Base-by-base conservation (phyloP, 768 basidiomycete species). In the Boletellus ananiceps region DNA sequence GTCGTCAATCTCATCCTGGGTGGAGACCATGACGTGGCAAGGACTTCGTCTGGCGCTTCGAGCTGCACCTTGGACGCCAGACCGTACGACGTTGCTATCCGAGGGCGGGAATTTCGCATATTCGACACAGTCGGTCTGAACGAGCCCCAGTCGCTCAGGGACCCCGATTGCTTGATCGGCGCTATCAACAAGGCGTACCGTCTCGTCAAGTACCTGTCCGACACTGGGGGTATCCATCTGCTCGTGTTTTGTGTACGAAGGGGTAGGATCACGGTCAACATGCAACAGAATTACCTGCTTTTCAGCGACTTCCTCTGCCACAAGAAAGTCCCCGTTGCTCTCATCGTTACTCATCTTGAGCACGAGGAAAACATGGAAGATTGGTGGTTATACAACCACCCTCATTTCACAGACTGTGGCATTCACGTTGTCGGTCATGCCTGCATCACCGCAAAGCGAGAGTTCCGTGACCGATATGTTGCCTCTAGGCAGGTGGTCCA, bases 1-100 rank as follows among this genome's bases (percentile, higher is more conserved):
- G 52, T 76, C 13, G 55, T 75, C 49, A 77, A 75, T 55, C 68
- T 76, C 62, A 54, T 77, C 33, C 40, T 57, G 15, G 65, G 64
- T 21, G 23, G 33, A 1, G 49, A 65, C 3, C 49, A 5, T 14
- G 60, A 57, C 5, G 45, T 49, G 14, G 73, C 74, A 1, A 36
- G 2, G 5, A 59, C 58, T 2, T 71, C 71, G 15, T 65, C 61
- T 19, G 50, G 58, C 7, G 67, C 63, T n/a, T 50, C 51, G 7
- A 65, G 66, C 21, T 71, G 68, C 44, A 73, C 73, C 2, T 55
- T 75, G 43, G 48, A 66, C 6, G 63, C 56, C 35, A 55, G 47
- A 18, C 39, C 54, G 1, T 71, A 74, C 55, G 38, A 53, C 4
- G 52, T 60, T 40, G 54, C 58, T 2, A 38, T 59, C 25, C 56